Evolutionary conservation across 1,284 basidiomycete genomes (phyloP), one percentile per base, ranked within the genome.

Genomic region (Tausonia pullulans): DNA sequence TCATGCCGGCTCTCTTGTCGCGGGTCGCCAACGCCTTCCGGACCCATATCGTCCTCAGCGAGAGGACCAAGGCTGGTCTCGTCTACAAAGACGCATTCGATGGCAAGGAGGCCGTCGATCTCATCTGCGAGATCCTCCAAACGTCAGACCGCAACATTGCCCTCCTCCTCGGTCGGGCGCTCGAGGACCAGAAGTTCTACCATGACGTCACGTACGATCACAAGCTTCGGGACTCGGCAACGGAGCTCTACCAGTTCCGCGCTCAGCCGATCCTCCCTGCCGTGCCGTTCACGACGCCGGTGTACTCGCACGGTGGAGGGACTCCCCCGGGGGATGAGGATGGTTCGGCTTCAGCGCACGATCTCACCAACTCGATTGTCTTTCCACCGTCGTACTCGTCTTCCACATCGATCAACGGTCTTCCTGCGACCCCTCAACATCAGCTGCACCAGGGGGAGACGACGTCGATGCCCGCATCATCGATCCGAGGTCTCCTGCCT

Each of bases 131-230:
- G 73, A 95, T 98, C 75, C 97, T 98, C 81, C 95, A 94, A 77
- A 98, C 95, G 3, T 92, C 91, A 5, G 96, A 99, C 77, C 84
- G 96, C 16, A 98, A 97, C 75, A 82, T 99, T 39, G 96, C 96
- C 4, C 78, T 98, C 56, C 81, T 99, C 3, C 82, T 98, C 9
- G 96, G 96, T 11, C 84, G 96, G 58, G 93, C 95, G 5, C 81
- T 99, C 64, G 96, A 98, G 73, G 89, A 93, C 11, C 96, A 98
- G 78, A 98, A 98, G 78, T 98, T 95, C 79, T 98, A 98, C 75
- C 96, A 99, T 75, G 96, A 98, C 72, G 96, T 98, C 69, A 97
- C 95, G 6, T 99, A 98, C 74, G 94, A 98, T 73, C 96, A 98
- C 75, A 86, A 95, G 11, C 75, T 99, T 68, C 82, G 96, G 60